These are phyloP conservation scores for Hymenoscyphus scutula DNA, from an alignment of 2,329 filamentous ascomycete species.

Conservation along the genomic window DNA sequence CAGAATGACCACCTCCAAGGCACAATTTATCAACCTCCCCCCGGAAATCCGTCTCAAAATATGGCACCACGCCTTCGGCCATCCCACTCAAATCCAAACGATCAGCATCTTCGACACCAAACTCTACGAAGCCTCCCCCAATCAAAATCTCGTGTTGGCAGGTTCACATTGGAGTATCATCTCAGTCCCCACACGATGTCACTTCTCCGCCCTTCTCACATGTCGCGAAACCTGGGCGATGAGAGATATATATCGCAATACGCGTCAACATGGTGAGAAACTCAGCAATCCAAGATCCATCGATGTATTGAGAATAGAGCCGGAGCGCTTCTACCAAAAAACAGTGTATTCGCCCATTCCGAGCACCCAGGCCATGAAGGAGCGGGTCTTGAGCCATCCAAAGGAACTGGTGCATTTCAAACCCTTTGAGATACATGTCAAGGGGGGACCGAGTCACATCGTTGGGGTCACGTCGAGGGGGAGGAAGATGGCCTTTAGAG, in stretches of 20 bases:
- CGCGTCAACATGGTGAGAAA: not conserved
- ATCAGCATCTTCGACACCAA: slow-evolving; percentile 4
- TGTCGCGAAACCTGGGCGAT: slow-evolving; percentile 1
- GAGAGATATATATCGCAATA: not conserved
- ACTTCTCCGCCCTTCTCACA: not conserved
- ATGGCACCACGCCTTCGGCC: not conserved
- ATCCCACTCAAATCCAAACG: not conserved
- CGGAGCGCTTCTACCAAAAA: not conserved
- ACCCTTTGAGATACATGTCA: not conserved
- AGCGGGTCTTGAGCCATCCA: not conserved
- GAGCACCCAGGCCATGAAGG: not conserved
- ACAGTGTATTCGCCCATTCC: not conserved
- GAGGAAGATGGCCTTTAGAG: not conserved
- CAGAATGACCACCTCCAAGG: not conserved
- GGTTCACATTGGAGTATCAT: not conserved
- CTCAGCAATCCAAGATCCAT: not conserved
- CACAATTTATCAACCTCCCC: slow-evolving; percentile 5
- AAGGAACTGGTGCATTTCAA: not conserved
- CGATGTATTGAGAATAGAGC: not conserved
- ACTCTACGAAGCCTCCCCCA: not conserved
- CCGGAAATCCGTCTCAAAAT: slow-evolving; percentile 2
- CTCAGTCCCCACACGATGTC: not conserved
- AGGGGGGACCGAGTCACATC: not conserved
- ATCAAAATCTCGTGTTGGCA: not conserved
- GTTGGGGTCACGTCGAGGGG: not conserved